Conservation (phyloP, 2,329 filamentous ascomycete genomes). For the Aspergillus intermedius region DNA sequence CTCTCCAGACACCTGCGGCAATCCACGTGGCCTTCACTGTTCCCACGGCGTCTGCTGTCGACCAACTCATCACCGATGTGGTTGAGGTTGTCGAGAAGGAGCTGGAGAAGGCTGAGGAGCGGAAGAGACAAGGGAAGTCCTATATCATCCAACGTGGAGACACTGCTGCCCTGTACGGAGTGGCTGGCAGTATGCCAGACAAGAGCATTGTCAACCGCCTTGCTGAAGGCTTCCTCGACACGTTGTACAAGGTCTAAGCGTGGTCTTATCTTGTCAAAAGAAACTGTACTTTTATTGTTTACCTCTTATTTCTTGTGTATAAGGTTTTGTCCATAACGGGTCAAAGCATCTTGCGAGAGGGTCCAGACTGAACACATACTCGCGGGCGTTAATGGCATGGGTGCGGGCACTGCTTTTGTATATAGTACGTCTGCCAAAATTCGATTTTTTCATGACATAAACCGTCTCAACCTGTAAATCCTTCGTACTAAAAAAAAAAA, state of each 20-base stretch:
- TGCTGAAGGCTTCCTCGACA: constrained; percentile 84
- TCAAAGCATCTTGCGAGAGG: not conserved
- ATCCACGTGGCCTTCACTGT: constrained; percentile 92
- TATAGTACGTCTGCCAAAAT: not conserved
- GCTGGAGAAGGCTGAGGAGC: constrained; percentile 71
- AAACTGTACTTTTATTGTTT: constrained; percentile 6
- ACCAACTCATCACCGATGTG: constrained; percentile 68
- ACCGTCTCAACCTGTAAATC: not conserved
- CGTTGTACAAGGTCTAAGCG: constrained; percentile 73
- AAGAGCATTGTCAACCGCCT: constrained; percentile 91
- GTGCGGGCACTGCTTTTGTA: not conserved
- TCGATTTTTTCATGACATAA: not conserved
- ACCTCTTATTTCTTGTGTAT: not conserved
- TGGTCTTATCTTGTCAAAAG: not conserved
- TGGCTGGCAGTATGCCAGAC: constrained; percentile 89
- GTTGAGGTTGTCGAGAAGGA: constrained; percentile 56
- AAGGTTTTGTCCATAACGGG: not conserved
- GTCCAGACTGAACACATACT: not conserved
- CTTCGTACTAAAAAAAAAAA: not conserved
- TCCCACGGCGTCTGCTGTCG: constrained; percentile 73
- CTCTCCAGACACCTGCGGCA: constrained; percentile 81
- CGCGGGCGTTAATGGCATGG: not conserved
- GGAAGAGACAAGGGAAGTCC: constrained; percentile 54
- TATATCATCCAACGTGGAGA: constrained; percentile 53
- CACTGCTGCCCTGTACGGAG: constrained; percentile 83